These are phyloP conservation scores for Trichoderma breve DNA, from an alignment of 2,329 filamentous ascomycete species.

Conservation along the genomic window DNA sequence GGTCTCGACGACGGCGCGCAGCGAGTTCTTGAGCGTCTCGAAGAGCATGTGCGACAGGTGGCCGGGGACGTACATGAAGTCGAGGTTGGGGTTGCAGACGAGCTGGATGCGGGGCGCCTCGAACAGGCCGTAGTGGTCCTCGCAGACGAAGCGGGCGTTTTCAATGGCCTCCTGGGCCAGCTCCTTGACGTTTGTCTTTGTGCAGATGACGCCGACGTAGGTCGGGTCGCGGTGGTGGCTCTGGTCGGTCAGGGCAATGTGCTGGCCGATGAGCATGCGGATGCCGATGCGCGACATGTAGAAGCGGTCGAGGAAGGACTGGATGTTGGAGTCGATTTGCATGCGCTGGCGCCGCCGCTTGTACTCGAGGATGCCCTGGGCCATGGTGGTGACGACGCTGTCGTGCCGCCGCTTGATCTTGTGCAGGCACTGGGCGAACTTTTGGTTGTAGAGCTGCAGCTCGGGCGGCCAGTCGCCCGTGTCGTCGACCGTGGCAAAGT, in stretches of 20 bases:
- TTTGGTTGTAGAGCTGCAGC: conserved; percentile 88
- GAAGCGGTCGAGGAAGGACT: conserved; percentile 96
- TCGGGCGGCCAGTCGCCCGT: conserved; percentile 88
- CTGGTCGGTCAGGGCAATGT: conserved; percentile 95
- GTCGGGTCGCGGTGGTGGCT: conserved; percentile 83
- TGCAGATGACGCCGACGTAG: conserved; percentile 98
- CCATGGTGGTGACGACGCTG: conserved; percentile 95
- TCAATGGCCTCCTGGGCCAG: conserved; percentile 96
- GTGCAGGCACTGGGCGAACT: conserved; percentile 84
- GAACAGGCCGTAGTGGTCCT: conserved; percentile 97
- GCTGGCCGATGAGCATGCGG: conserved; percentile 97
- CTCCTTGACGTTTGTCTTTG: conserved; percentile 93
- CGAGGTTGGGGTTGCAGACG: conserved; percentile 87
- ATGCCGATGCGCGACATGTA: conserved; percentile 99
- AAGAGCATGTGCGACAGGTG: conserved; percentile 99
- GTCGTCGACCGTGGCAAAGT: conserved; percentile 91
- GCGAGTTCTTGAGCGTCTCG: conserved; percentile 96
- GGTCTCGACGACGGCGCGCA: conserved; percentile 92
- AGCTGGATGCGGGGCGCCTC: conserved; percentile 96
- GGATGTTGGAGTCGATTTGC: conserved; percentile 97
- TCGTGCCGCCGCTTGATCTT: conserved; percentile 96
- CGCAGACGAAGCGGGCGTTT: conserved; percentile 97
- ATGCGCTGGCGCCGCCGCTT: conserved; percentile 94
- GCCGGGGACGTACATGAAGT: conserved; percentile 99
- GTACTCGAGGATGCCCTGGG: conserved; percentile 96